Conservation (phyloP, 495 filamentous ascomycete species). For the Schizothecium vesticola region DNA sequence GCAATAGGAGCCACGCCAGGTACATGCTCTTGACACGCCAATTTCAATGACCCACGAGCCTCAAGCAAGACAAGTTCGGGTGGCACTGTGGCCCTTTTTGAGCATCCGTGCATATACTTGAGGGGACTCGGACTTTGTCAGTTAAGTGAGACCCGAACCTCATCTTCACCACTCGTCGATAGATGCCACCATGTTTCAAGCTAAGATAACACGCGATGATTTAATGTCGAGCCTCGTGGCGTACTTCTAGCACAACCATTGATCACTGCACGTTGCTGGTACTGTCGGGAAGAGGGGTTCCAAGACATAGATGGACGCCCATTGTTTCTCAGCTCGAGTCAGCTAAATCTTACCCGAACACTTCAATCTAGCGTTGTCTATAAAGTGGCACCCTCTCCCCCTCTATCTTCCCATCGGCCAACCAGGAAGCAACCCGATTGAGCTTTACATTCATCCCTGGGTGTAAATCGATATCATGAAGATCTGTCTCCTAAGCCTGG, state of each 20-base stretch:
- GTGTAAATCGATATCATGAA: neutral
- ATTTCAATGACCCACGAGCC: neutral
- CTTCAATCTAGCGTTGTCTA: neutral
- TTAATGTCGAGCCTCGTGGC: neutral
- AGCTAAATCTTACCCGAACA: neutral
- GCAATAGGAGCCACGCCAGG: neutral
- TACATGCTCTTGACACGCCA: neutral
- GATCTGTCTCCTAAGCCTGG: neutral
- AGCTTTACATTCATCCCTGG: neutral
- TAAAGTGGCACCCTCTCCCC: neutral
- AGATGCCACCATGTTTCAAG: neutral
- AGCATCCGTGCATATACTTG: neutral
- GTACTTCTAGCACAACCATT: neutral
- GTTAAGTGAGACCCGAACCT: neutral
- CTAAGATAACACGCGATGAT: neutral
- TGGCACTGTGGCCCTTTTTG: neutral
- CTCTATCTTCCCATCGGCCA: neutral
- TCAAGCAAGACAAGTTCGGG: neutral
- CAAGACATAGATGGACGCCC: neutral
- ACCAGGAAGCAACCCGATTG: neutral
- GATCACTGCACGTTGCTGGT: neutral
- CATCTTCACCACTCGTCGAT: neutral
- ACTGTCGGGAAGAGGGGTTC: neutral
- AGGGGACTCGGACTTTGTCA: neutral
- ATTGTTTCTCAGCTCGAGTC: neutral